These are phyloP conservation scores for Arthroderma uncinatum DNA, from an alignment of 2,329 filamentous ascomycete genomes.

Conservation along the genomic window DNA sequence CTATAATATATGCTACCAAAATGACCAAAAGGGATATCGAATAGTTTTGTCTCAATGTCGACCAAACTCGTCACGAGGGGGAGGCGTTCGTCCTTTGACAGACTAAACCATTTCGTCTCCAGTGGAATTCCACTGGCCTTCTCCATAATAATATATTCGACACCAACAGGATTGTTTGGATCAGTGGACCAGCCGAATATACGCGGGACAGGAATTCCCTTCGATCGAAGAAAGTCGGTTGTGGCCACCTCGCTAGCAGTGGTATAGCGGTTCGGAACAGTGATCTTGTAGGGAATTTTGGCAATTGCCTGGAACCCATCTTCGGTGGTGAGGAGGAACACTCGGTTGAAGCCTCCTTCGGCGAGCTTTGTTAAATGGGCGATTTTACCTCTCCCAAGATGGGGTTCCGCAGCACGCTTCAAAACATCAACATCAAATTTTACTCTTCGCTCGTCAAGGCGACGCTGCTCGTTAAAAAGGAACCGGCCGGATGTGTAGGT, in stretches of 20 bases:
- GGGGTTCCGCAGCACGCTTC: constrained; percentile 8
- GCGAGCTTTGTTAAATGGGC: constrained; percentile 15
- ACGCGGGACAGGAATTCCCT: constrained; percentile 17
- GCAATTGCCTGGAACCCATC: constrained; percentile 19
- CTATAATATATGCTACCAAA: constrained; percentile 11
- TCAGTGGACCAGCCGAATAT: constrained; percentile 12
- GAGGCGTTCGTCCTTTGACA: constrained; percentile 14
- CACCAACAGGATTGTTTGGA: constrained; percentile 18
- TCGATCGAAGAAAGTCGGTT: constrained; percentile 23
- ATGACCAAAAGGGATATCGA: constrained; percentile 8
- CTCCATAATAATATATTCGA: constrained; percentile 22
- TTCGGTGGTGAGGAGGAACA: constrained; percentile 17
- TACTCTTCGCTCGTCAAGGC: no score
- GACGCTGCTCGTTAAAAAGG: no score
- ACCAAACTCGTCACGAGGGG: constrained; percentile 19
- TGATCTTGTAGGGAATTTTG: constrained; percentile 19
- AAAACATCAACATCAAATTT: constrained; percentile 12
- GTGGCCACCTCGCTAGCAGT: constrained; percentile 30
- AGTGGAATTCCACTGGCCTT: constrained; percentile 18
- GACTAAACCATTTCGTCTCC: constrained; percentile 2
- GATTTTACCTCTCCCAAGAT: constrained; percentile 9
- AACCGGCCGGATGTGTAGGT: no score
- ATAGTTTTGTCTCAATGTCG: constrained; percentile 13
- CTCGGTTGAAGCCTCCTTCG: constrained; percentile 21
- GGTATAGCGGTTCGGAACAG: constrained; percentile 17